Evolutionary conservation across 208 protist species (phyloP).

Genomic region (Leishmania martiniquensis): DNA sequence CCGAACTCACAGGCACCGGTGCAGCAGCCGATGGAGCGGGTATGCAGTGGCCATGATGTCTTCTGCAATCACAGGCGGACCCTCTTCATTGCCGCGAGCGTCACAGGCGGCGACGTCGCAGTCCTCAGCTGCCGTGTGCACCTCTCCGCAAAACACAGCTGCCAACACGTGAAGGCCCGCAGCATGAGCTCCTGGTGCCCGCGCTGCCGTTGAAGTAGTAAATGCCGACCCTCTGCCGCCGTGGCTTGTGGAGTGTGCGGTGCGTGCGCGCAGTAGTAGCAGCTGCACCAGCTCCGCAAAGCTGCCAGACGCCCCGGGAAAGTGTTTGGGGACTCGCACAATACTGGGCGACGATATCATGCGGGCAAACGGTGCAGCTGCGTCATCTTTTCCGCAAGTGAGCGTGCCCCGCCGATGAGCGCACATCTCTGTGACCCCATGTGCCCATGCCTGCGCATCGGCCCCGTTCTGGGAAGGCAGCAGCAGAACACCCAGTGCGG

Average conservation of each 20-base stretch:
- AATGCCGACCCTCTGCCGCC: not conserved
- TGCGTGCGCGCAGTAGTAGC: constrained; percentile 7
- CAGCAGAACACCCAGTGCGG: constrained; percentile 32
- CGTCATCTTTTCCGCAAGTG: not conserved
- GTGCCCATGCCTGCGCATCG: constrained; percentile 15
- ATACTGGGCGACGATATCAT: constrained; percentile 13
- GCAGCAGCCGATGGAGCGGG: constrained; percentile 21
- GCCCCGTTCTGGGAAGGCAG: constrained; percentile 4
- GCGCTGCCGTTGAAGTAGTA: constrained; percentile 3
- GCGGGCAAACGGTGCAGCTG: not conserved
- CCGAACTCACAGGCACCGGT: constrained; percentile 22
- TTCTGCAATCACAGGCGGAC: not conserved
- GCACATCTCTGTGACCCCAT: not conserved
- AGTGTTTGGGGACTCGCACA: constrained; percentile 39
- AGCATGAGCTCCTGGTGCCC: not conserved
- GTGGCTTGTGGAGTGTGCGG: not conserved
- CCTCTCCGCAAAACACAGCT: constrained; percentile 22
- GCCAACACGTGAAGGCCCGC: constrained; percentile 1
- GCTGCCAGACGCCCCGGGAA: constrained; percentile 29
- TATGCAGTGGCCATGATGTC: not conserved
- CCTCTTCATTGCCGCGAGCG: not conserved
- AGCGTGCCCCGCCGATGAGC: not conserved
- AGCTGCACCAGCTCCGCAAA: constrained; percentile 31
- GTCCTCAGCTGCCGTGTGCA: not conserved
- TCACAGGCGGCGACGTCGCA: not conserved